phyloP scores from a whole-genome alignment of 164 flowering plant species.

The Kalanchoe fedtschenkoi region DNA sequence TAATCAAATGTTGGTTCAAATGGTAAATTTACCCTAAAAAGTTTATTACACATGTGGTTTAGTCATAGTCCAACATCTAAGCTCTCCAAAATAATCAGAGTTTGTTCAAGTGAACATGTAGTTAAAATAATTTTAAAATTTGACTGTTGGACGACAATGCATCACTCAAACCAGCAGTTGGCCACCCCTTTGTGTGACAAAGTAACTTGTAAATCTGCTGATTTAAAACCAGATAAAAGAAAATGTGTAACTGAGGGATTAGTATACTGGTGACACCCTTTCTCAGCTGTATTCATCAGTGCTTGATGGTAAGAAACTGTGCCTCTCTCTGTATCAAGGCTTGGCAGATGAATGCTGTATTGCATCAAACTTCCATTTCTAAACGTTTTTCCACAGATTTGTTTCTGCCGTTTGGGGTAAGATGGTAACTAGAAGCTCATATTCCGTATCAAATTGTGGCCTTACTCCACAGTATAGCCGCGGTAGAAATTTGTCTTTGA shows the following conservation, averaged over 20 bases:
- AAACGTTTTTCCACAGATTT: not conserved
- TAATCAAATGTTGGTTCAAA: too few relatives aligned
- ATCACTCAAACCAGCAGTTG: not conserved
- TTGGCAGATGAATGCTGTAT: not conserved
- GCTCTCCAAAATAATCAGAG: too few relatives aligned
- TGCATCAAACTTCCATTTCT: not conserved
- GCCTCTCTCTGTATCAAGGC: not conserved
- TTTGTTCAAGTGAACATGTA: too few relatives aligned
- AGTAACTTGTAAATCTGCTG: too few relatives aligned
- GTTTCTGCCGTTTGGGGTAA: not conserved
- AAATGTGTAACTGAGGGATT: not conserved
- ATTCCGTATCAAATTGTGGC: not conserved
- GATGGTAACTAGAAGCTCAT: not conserved
- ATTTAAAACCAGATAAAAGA: too few relatives aligned
- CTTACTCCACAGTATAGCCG: not conserved
- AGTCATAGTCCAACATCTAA: too few relatives aligned
- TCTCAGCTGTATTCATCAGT: not conserved
- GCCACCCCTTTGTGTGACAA: not conserved
- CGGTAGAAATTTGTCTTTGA: not conserved
- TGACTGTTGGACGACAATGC: too few relatives aligned
- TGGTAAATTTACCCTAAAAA: too few relatives aligned
- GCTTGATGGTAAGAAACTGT: not conserved
- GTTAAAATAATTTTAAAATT: too few relatives aligned
- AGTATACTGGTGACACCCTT: not conserved
- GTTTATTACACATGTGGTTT: too few relatives aligned